A percentile compares a stretch with the other conserved stretches of the same genome.
Conservation (phyloP, 164 flowering plant species). For the Magnolia sinica region DNA sequence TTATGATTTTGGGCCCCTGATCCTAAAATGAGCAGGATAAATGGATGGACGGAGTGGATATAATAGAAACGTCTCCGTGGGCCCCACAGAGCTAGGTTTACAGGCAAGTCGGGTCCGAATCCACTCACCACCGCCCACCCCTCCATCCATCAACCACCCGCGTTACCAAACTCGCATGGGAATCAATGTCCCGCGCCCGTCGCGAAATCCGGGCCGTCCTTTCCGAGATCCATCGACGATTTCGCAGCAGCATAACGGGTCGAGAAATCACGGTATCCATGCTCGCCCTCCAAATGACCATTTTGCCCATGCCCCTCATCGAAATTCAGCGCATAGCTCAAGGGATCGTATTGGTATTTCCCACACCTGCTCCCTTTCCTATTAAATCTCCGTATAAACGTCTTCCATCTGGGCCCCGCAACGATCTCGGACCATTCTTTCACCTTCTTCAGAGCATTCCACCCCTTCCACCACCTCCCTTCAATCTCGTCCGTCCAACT, state of each 20-base stretch:
- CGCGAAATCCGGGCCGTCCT: background rate
- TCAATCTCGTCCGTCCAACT: slow-evolving; percentile 9
- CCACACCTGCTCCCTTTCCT: slow-evolving; percentile 23
- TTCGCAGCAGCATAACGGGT: slow-evolving; percentile 8
- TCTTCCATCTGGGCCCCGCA: slow-evolving; percentile 94
- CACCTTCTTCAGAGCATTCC: slow-evolving; percentile 34
- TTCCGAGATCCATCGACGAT: background rate
- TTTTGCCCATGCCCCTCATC: slow-evolving; percentile 43
- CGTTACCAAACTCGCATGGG: no score
- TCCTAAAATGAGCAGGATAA: no score
- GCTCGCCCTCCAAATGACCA: slow-evolving; percentile 1
- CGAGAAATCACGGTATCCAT: slow-evolving; percentile 7
- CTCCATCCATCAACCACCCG: no score
- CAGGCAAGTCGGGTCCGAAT: no score
- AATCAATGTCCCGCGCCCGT: background rate
- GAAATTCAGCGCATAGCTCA: slow-evolving; percentile 76
- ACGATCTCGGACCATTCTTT: slow-evolving; percentile 84
- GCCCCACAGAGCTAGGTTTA: no score
- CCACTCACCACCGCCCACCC: background rate
- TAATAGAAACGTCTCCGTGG: no score
- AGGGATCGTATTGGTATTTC: slow-evolving; percentile 64
- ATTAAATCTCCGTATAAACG: slow-evolving; percentile 75
- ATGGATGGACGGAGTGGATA: no score
- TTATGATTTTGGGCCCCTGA: no score
- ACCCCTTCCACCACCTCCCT: slow-evolving; percentile 18